These are phyloP conservation scores for Aspergillus sp. DNA, from an alignment of 2,329 filamentous ascomycete species.

Conservation along the genomic window DNA sequence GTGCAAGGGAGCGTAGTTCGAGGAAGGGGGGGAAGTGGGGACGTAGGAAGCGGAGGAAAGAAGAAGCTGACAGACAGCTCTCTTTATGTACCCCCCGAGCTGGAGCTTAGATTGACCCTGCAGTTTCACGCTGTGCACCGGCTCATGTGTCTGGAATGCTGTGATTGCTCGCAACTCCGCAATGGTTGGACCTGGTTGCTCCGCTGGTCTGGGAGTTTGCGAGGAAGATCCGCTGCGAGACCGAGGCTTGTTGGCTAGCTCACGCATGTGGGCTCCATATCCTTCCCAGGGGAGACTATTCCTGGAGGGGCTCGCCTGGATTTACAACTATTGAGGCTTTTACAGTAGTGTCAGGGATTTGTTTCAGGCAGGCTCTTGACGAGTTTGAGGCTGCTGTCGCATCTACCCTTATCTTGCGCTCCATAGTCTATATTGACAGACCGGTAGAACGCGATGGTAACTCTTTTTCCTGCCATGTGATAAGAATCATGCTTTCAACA, in stretches of 20 bases:
- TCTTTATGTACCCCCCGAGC: background rate
- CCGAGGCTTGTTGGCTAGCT: background rate
- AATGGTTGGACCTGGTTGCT: background rate
- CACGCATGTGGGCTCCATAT: background rate
- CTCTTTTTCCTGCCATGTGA: conserved; percentile 1
- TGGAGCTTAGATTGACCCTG: background rate
- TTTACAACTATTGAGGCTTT: background rate
- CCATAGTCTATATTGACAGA: background rate
- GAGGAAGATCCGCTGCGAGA: background rate
- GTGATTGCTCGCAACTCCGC: conserved; percentile 7
- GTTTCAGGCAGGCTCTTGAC: background rate
- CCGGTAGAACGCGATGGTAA: background rate
- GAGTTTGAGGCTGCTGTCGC: background rate
- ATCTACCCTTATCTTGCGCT: background rate
- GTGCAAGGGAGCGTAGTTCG: background rate
- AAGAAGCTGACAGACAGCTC: background rate
- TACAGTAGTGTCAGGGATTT: background rate
- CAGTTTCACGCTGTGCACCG: background rate
- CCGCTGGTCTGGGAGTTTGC: background rate
- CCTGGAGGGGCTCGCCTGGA: background rate
- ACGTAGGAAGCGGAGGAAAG: background rate
- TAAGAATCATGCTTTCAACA: background rate
- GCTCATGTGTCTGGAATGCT: background rate
- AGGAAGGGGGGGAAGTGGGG: background rate
- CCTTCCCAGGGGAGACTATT: background rate